A percentile compares a stretch with the other conserved stretches of the same genome.
Conservation (phyloP, 2,329 filamentous ascomycete genomes). For the Anthostomella pinea region DNA sequence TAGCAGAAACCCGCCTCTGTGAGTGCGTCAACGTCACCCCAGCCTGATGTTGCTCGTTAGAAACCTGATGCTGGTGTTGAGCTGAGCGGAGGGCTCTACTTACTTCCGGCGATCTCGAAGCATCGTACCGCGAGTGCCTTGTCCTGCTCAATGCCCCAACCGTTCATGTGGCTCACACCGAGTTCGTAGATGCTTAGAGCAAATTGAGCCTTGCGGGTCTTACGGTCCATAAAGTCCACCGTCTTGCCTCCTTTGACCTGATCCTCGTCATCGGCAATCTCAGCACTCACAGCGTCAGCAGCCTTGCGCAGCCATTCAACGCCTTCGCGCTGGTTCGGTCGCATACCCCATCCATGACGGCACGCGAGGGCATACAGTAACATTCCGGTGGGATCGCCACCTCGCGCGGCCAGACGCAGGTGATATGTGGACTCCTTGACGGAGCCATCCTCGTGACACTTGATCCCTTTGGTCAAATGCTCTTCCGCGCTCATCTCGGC, state of each 20-base stretch:
- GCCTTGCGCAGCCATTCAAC: conserved; percentile 91
- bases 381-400: conserved; percentile 90
- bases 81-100: too few relatives aligned
- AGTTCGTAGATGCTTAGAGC: conserved; percentile 95
- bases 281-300: conserved; percentile 76
- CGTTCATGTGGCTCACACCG: conserved; percentile 95
- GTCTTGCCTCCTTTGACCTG: conserved; percentile 59
- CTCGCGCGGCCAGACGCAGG: conserved; percentile 80
- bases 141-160: conserved; percentile 95
- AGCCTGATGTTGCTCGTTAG: conserved; percentile 61
- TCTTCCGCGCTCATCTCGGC: conserved; percentile 79
- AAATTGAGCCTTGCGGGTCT: conserved; percentile 87
- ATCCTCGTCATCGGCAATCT: conserved; percentile 80
- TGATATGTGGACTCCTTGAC: conserved; percentile 96
- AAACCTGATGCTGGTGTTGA: too few relatives aligned
- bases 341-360: conserved; percentile 96
- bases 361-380: conserved; percentile 92
- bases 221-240: conserved; percentile 66
- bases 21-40: conserved; percentile 93
- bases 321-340: conserved; percentile 83
- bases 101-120: conserved; percentile 91
- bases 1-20: conserved; percentile 97
- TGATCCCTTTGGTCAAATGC: conserved; percentile 85
- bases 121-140: conserved; percentile 83
- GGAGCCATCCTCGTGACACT: conserved; percentile 82